These are phyloP conservation scores for Pseudohyphozyma bogoriensis DNA, from an alignment of 768 basidiomycete species.

Conservation along the genomic window DNA sequence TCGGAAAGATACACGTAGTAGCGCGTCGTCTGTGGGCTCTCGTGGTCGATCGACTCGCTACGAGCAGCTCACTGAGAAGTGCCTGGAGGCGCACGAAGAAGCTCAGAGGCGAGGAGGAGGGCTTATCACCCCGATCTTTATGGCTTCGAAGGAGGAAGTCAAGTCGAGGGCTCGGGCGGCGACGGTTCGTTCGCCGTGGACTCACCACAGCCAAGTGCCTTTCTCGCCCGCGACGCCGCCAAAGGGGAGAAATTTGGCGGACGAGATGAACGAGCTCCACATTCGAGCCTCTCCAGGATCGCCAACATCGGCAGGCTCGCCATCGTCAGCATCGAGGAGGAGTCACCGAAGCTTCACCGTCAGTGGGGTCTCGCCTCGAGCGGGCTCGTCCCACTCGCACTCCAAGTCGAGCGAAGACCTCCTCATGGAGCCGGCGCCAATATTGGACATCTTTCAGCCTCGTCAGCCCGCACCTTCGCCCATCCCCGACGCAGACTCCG, in stretches of 20 bases:
- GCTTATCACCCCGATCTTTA: conserved; percentile 2
- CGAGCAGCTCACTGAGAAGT: conserved; percentile 10
- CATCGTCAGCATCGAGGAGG: neutral
- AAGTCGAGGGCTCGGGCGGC: neutral
- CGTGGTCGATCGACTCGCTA: conserved; percentile 2
- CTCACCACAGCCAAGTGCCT: neutral
- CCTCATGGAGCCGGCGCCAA: no score
- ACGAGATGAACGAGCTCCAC: conserved; percentile 4
- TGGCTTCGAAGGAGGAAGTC: neutral
- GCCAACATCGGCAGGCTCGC: neutral
- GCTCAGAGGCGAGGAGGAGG: conserved; percentile 20
- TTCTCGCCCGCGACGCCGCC: neutral
- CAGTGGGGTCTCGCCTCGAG: neutral
- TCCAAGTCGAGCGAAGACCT: neutral
- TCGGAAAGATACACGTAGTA: neutral
- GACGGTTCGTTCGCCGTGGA: neutral
- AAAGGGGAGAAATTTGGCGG: neutral
- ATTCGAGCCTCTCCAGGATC: neutral
- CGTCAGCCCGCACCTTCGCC: no score
- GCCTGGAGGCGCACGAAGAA: conserved; percentile 19
- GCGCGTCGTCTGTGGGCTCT: conserved; percentile 7
- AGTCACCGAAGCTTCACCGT: conserved; percentile 2
- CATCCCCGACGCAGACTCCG: no score
- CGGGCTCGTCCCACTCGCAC: no score
- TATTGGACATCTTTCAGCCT: no score